phyloP scores from a whole-genome alignment of 306 rosid genomes.

The Oemleria cerasiformis region DNA sequence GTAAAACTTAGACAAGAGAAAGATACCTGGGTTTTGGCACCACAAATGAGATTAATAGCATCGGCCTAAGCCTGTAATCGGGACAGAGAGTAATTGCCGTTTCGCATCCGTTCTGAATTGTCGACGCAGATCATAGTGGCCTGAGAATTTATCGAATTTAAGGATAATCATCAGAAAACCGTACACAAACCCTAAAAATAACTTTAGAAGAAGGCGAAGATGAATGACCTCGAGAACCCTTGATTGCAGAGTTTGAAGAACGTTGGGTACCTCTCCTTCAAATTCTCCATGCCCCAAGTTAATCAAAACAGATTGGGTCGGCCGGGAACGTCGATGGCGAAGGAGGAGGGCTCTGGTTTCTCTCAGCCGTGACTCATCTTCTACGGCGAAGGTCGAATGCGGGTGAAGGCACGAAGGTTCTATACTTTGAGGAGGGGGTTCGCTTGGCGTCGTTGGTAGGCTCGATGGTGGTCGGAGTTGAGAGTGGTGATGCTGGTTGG shows the following conservation, averaged over 20 bases:
- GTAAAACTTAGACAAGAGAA: neutral
- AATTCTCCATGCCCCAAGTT: no score
- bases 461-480: no score
- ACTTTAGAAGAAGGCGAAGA: constrained; percentile 1
- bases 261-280: no score
- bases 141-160: constrained; percentile 23
- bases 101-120: constrained; percentile 85
- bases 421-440: no score
- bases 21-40: constrained; percentile 79
- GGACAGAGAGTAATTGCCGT: constrained; percentile 69
- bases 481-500: no score
- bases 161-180: constrained; percentile 1
- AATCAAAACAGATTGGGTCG: no score
- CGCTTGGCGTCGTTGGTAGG: no score
- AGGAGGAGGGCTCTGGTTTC: no score
- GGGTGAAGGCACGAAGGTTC: no score
- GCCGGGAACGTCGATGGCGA: no score
- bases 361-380: no score
- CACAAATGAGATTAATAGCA: constrained; percentile 76
- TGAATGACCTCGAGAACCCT: constrained; percentile 23
- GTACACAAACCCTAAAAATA: neutral
- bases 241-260: constrained; percentile 3
- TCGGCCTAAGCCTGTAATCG: constrained; percentile 78
- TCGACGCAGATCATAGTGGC: constrained; percentile 83
- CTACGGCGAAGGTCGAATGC: no score